Evolutionary conservation across 108 stramenopile species (phyloP).

Genomic region (Discostella stelligeroides): DNA sequence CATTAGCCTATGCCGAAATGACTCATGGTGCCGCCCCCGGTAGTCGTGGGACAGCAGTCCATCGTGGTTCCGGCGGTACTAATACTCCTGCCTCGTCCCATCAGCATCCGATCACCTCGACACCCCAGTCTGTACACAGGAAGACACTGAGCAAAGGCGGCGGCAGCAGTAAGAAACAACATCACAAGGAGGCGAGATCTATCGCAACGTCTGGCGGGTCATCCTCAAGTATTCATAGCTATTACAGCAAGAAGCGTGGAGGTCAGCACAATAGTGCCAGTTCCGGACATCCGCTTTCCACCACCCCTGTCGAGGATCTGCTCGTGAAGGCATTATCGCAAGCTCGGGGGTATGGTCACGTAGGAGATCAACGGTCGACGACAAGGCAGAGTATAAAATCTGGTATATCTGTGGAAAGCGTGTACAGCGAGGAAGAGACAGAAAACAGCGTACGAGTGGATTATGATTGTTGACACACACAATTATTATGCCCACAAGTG

Average conservation of each 20-base stretch:
- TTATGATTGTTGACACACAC: constrained; percentile 3
- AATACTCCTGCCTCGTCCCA: not conserved
- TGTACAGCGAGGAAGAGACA: constrained; percentile 1
- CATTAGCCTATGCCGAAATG: constrained; percentile 47
- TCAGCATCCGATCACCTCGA: not conserved
- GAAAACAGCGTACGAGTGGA: not conserved
- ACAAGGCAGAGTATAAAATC: not conserved
- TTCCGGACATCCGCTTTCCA: not conserved
- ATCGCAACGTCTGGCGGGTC: not conserved
- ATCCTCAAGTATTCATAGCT: not conserved
- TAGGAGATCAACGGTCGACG: not conserved
- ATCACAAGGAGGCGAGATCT: not conserved
- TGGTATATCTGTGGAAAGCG: not conserved
- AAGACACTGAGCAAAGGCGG: not conserved
- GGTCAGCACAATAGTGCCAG: not conserved
- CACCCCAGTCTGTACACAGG: not conserved
- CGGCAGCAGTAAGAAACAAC: not conserved
- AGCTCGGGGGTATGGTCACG: not conserved
- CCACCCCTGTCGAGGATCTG: constrained; percentile 8
- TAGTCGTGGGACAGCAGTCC: not conserved
- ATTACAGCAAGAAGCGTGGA: constrained; percentile 2
- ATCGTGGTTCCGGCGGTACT: not conserved
- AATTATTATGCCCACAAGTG: too few relatives aligned
- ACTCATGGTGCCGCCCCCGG: constrained; percentile 14
- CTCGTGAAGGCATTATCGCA: constrained; percentile 10